Base-by-base conservation (phyloP, 495 filamentous ascomycete genomes). In the Tricharina praecox region DNA sequence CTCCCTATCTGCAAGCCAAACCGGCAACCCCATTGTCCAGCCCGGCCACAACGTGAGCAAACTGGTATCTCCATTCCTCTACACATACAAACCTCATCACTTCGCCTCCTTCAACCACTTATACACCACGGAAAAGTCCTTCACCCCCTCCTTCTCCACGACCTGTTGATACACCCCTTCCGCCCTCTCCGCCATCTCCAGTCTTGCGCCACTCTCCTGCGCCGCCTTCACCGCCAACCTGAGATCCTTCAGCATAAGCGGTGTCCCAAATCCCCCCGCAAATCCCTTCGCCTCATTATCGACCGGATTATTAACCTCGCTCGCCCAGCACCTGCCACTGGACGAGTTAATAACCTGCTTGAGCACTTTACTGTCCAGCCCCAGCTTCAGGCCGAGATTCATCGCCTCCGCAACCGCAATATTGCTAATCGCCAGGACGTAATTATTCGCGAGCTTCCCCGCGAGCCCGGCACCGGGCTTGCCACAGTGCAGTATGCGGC, bases 351-450 rank as follows among this genome's bases (percentile, higher is more conserved):
- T 81, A 63, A 95, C 69, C 32, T 75, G 72, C 1, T 81, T 82
- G 11, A 95, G 65, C 1, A 76, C 74, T 56, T 81, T 79, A 9
- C 82, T 77, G 46, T 93, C 81, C 8, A 95, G 71, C 1, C 87
- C 87, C 71, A 79, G 83, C 51, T 74, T 75, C 18, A 88, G 75
- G 21, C 85, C 87, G 16, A 95, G 73, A 51, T 86, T 85, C 86
- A 95, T 93, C 0, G 84, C 87, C 63, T 95, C 87, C 0, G 82
- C 80, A 0, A 83, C 86, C 1, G 83, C 87, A 53, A 95, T 87
- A 58, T 93, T 95, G 62, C 83, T 87, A 48, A 95, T 77, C 1
- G 85, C 84, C 9, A 95, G 69, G 32, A 93, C 75, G 60, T 93
- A 93, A 58, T 95, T 95, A 63, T 95, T 95, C 23, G 86, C 82